A percentile compares a stretch with the other conserved stretches of the same genome.
phyloP scores from a whole-genome alignment of 192 early-diverging fungal genomes.

The Chytriomyces hyalinus region DNA sequence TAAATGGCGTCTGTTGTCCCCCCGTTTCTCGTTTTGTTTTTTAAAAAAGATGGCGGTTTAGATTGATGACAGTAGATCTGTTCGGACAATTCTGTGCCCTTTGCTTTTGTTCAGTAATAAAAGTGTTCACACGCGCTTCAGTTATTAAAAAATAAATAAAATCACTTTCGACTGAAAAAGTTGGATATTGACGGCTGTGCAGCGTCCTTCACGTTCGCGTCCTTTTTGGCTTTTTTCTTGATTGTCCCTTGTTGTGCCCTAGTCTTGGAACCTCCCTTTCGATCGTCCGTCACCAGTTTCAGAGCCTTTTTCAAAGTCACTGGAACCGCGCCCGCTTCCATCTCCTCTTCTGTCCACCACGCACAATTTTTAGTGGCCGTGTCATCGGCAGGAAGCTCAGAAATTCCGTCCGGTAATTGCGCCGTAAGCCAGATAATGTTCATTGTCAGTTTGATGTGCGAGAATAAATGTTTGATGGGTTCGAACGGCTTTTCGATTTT shows the following conservation, averaged over 20 bases:
- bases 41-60: too few relatives aligned
- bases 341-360: slow-evolving; percentile 54
- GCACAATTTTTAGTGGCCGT: background rate
- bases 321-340: slow-evolving; percentile 57
- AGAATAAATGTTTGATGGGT: slow-evolving; percentile 66
- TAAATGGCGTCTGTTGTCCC: background rate
- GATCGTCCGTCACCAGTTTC: slow-evolving; percentile 51
- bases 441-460: slow-evolving; percentile 62
- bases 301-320: slow-evolving; percentile 64
- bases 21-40: too few relatives aligned
- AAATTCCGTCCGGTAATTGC: too few relatives aligned
- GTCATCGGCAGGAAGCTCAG: too few relatives aligned
- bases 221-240: background rate
- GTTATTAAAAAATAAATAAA: background rate
- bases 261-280: background rate
- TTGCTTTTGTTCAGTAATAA: too few relatives aligned
- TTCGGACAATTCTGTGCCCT: too few relatives aligned
- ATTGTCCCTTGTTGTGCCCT: background rate
- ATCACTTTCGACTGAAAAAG: slow-evolving; percentile 7
- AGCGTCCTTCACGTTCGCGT: background rate
- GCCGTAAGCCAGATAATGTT: slow-evolving; percentile 22
- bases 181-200: slow-evolving; percentile 2
- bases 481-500: too few relatives aligned
- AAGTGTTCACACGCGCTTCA: too few relatives aligned
- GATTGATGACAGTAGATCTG: too few relatives aligned